Conservation (phyloP, 2,329 filamentous ascomycete genomes). For the Alternaria viburni region DNA sequence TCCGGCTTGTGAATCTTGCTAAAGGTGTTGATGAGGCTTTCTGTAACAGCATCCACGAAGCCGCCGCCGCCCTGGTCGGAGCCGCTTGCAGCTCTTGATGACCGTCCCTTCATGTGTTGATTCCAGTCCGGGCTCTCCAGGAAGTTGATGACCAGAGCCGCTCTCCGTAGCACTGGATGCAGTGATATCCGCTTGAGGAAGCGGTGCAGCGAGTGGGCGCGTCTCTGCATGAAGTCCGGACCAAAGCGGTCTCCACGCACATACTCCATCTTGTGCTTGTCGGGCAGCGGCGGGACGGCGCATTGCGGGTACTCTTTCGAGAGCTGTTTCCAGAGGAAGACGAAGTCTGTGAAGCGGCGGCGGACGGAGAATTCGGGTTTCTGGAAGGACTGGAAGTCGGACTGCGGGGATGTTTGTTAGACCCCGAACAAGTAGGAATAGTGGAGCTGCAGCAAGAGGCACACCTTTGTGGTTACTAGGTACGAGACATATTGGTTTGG, state of each 20-base stretch:
- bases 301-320: slow-evolving; percentile 86
- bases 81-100: slow-evolving; percentile 64
- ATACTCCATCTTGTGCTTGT: slow-evolving; percentile 99
- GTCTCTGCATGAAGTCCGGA: slow-evolving; percentile 84
- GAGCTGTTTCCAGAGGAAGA: slow-evolving; percentile 92
- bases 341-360: slow-evolving; percentile 95
- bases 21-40: slow-evolving; percentile 96
- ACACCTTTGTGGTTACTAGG: slow-evolving; percentile 84
- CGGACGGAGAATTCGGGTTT: slow-evolving; percentile 79
- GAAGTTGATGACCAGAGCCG: slow-evolving; percentile 83
- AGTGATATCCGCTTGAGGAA: slow-evolving; percentile 86
- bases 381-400: slow-evolving; percentile 92
- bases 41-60: slow-evolving; percentile 93
- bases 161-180: slow-evolving; percentile 86
- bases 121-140: slow-evolving; percentile 97
- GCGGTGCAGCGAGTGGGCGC: slow-evolving; percentile 87
- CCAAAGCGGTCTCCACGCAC: slow-evolving; percentile 96
- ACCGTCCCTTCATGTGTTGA: slow-evolving; percentile 84
- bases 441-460: neutral
- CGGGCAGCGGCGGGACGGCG: slow-evolving; percentile 91
- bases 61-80: slow-evolving; percentile 60
- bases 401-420: slow-evolving; percentile 59
- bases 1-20: slow-evolving; percentile 96
- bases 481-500: slow-evolving; percentile 98
- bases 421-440: neutral